phyloP scores from a whole-genome alignment of 495 filamentous ascomycete species.

The Podospora pseudopauciseta region DNA sequence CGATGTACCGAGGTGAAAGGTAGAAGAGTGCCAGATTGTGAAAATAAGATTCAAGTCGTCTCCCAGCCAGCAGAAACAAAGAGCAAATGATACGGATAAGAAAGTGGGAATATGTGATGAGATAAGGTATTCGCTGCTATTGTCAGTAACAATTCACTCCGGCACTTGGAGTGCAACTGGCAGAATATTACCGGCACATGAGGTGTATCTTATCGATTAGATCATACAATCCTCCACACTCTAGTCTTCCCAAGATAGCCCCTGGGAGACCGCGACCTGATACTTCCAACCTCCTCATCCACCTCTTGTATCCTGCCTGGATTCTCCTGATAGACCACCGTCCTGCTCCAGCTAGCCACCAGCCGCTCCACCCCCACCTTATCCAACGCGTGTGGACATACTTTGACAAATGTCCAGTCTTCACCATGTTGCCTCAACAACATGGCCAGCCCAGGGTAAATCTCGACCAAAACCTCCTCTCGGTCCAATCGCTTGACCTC shows the following conservation, averaged over 20 bases:
- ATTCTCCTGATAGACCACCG: conserved; percentile 16
- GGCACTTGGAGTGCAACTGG: no score
- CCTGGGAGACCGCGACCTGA: neutral
- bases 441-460: conserved; percentile 19
- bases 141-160: no score
- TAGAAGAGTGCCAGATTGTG: no score
- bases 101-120: no score
- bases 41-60: no score
- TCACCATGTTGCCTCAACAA: conserved; percentile 14
- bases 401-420: conserved; percentile 15
- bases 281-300: neutral
- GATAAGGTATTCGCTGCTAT: no score
- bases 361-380: conserved; percentile 17
- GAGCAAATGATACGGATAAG: no score
- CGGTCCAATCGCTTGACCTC: conserved; percentile 19
- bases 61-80: no score
- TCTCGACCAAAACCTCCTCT: conserved; percentile 25
- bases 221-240: conserved; percentile 12
- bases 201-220: neutral
- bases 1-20: no score
- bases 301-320: neutral
- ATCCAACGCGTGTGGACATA: conserved; percentile 22
- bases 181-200: no score
- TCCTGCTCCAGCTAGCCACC: conserved; percentile 16
- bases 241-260: conserved; percentile 12